Percentiles rank a stretch among this genome's conserved stretches.
phyloP scores from a whole-genome alignment of 208 protist genomes.

The Acanthamoeba healyi region DNA sequence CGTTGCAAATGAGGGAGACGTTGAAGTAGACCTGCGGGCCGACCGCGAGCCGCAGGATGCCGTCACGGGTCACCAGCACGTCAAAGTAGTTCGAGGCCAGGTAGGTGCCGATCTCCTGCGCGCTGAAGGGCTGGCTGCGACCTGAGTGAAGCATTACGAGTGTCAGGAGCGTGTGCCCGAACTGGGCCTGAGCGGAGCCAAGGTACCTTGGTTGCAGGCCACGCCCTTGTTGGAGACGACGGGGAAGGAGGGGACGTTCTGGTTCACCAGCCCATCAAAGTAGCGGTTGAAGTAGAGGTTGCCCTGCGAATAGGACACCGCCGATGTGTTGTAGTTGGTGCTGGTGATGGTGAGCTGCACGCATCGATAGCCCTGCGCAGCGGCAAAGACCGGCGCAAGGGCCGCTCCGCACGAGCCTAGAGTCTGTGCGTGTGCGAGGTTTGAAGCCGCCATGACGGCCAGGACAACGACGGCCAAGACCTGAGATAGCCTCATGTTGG shows the following conservation, averaged over 20 bases:
- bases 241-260: constrained; percentile 27
- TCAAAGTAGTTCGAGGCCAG: constrained; percentile 26
- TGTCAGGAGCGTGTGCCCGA: too few species aligned
- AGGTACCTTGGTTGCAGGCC: constrained; percentile 1
- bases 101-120: not conserved
- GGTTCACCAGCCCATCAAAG: constrained; percentile 33
- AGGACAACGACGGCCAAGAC: not conserved
- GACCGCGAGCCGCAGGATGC: not conserved
- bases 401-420: not conserved
- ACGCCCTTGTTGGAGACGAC: not conserved
- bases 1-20: constrained; percentile 14
- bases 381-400: constrained; percentile 24
- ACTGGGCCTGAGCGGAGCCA: too few species aligned
- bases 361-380: constrained; percentile 29
- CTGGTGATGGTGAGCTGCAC: constrained; percentile 34
- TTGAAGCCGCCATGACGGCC: not conserved
- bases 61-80: constrained; percentile 11
- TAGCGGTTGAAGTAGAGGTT: constrained; percentile 64
- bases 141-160: too few species aligned
- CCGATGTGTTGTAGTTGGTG: not conserved
- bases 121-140: constrained; percentile 42
- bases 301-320: constrained; percentile 21
- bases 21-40: not conserved
- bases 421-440: not conserved
- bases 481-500: not conserved